phyloP scores from a whole-genome alignment of 768 basidiomycete genomes.

The Boletus vinaceobasis region DNA sequence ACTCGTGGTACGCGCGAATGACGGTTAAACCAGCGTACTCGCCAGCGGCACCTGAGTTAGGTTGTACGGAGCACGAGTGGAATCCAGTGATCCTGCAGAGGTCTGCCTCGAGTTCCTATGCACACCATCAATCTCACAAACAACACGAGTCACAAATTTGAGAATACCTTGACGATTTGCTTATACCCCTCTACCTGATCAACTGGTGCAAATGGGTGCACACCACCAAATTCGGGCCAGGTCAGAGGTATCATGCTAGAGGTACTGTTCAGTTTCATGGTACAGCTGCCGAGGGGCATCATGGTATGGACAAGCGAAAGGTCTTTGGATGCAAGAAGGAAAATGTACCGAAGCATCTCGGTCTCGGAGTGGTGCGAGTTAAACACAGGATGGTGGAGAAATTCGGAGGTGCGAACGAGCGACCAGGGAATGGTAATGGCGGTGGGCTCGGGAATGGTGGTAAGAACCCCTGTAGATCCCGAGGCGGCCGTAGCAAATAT shows the following conservation, averaged over 20 bases:
- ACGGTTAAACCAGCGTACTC: constrained; percentile 96
- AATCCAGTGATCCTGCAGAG: constrained; percentile 96
- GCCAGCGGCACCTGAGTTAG: constrained; percentile 97
- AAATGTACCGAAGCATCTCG: constrained; percentile 96
- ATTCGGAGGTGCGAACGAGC: constrained; percentile 61
- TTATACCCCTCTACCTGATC: constrained; percentile 90
- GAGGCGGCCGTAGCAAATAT: constrained; percentile 73
- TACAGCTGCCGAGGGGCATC: constrained; percentile 94
- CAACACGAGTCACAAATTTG: not conserved
- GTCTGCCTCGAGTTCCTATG: constrained; percentile 87
- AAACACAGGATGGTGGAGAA: constrained; percentile 86
- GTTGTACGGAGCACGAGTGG: constrained; percentile 92
- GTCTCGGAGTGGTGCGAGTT: constrained; percentile 98
- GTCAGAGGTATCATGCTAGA: constrained; percentile 97
- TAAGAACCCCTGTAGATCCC: constrained; percentile 41
- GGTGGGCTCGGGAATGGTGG: constrained; percentile 45
- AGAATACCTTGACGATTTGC: constrained; percentile 66
- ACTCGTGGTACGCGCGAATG: constrained; percentile 92
- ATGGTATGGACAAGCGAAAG: constrained; percentile 92
- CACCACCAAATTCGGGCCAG: constrained; percentile 84
- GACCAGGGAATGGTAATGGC: constrained; percentile 46
- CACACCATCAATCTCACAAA: constrained; percentile 8
- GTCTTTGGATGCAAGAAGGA: constrained; percentile 92
- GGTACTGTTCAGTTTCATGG: constrained; percentile 98
- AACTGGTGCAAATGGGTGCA: constrained; percentile 91